These are phyloP conservation scores for Ceratocystis ficicola DNA, from an alignment of 2,329 filamentous ascomycete genomes.

Conservation along the genomic window DNA sequence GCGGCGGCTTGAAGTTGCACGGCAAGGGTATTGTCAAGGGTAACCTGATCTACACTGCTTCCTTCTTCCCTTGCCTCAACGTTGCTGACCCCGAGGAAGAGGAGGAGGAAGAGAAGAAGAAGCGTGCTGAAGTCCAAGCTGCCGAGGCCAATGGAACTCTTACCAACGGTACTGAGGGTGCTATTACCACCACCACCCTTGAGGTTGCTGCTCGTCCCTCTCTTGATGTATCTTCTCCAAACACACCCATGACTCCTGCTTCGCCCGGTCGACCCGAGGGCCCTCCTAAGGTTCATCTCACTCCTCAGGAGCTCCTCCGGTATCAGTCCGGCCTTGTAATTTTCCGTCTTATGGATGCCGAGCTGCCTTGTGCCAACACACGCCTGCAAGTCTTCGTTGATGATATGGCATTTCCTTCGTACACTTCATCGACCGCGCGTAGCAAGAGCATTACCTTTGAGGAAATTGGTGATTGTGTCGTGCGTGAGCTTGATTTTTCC, in stretches of 20 bases:
- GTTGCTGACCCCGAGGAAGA: slow-evolving; percentile 83
- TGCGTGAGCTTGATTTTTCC: slow-evolving; percentile 94
- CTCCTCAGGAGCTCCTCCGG: slow-evolving; percentile 65
- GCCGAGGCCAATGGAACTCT: slow-evolving; percentile 23
- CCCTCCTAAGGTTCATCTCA: slow-evolving; percentile 65
- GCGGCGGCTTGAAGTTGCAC: slow-evolving; percentile 60
- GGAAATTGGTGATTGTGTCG: slow-evolving; percentile 89
- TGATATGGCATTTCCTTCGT: slow-evolving; percentile 85
- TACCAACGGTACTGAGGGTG: slow-evolving; percentile 17
- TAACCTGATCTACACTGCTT: slow-evolving; percentile 63
- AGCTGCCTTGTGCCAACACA: slow-evolving; percentile 62
- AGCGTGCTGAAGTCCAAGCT: slow-evolving; percentile 33
- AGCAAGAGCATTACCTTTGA: slow-evolving; percentile 61
- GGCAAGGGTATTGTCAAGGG: slow-evolving; percentile 67
- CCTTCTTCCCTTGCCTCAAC: slow-evolving; percentile 84
- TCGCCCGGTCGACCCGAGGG: slow-evolving; percentile 32
- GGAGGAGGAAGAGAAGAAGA: slow-evolving; percentile 53
- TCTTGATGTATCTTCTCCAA: slow-evolving; percentile 18
- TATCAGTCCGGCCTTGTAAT: slow-evolving; percentile 88
- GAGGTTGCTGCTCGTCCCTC: slow-evolving; percentile 19
- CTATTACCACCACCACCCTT: slow-evolving; percentile 25
- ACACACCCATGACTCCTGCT: slow-evolving; percentile 32
- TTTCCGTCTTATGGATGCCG: slow-evolving; percentile 84
- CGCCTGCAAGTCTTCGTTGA: slow-evolving; percentile 85
- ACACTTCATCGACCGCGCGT: slow-evolving; percentile 65